phyloP scores from a whole-genome alignment of 805 yeast genomes.

The Pichia pseudocactophila region DNA sequence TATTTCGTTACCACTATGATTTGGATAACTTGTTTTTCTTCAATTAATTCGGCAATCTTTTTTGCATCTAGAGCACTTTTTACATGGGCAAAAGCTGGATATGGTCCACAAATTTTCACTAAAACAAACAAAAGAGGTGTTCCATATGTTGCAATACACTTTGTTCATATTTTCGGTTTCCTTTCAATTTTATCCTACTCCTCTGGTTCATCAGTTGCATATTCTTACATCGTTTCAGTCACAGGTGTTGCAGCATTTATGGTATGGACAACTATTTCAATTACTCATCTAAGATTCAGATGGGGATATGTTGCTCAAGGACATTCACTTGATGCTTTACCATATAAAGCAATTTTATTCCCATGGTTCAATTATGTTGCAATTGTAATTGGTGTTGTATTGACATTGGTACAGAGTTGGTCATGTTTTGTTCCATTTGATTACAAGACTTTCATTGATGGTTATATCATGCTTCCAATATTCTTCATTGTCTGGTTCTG shows the following conservation, averaged over 20 bases:
- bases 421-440: constrained; percentile 50
- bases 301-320: constrained; percentile 36
- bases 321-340: constrained; percentile 38
- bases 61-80: constrained; percentile 62
- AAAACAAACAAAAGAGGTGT: constrained; percentile 49
- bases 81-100: constrained; percentile 54
- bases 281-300: constrained; percentile 51
- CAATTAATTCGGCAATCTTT: constrained; percentile 61
- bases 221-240: constrained; percentile 49
- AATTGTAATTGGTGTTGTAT: constrained; percentile 38
- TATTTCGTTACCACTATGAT: constrained; percentile 56
- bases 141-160: constrained; percentile 51
- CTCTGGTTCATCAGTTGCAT: constrained; percentile 54
- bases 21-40: constrained; percentile 54
- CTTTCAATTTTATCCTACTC: constrained; percentile 48
- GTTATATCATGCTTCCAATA: constrained; percentile 54
- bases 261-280: constrained; percentile 56
- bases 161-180: constrained; percentile 46
- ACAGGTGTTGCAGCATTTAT: constrained; percentile 61
- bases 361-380: constrained; percentile 46
- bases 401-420: constrained; percentile 62
- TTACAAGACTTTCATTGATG: constrained; percentile 48
- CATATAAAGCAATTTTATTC: constrained; percentile 41
- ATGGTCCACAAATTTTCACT: constrained; percentile 33
- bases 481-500: constrained; percentile 34